Evolutionary conservation across 2,329 filamentous ascomycete species (phyloP).

Genomic region (Alternaria atra): DNA sequence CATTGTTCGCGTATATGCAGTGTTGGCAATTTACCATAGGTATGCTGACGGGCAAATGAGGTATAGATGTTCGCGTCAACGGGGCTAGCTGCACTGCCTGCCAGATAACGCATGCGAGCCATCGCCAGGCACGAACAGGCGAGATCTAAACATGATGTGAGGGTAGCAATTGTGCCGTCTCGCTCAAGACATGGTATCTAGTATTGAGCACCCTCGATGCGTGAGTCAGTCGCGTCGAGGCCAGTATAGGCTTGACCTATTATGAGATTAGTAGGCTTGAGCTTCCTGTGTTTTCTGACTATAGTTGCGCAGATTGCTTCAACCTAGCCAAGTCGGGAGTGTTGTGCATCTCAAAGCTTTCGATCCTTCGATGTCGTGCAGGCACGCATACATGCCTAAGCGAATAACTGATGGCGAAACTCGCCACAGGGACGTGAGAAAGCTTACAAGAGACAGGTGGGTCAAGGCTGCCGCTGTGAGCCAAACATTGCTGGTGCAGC

Average conservation of each 20-base stretch:
- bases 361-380: slow-evolving; percentile 21
- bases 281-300: neutral
- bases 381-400: slow-evolving; percentile 26
- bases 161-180: neutral
- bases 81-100: neutral
- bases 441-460: slow-evolving; percentile 15
- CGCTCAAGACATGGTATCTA: neutral
- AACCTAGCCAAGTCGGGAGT: slow-evolving; percentile 8
- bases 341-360: slow-evolving; percentile 15
- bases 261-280: neutral
- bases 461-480: slow-evolving; percentile 16
- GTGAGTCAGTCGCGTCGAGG: neutral
- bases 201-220: neutral
- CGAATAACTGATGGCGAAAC: slow-evolving; percentile 15
- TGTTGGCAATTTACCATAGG: slow-evolving; percentile 1
- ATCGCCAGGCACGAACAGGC: slow-evolving; percentile 4
- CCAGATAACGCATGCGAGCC: slow-evolving; percentile 4
- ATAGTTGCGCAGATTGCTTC: slow-evolving; percentile 7
- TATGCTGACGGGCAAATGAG: slow-evolving; percentile 5
- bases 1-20: slow-evolving; percentile 4
- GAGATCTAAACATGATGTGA: slow-evolving; percentile 8
- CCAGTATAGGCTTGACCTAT: neutral
- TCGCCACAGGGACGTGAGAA: slow-evolving; percentile 4
- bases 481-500: slow-evolving; percentile 19
- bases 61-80: slow-evolving; percentile 4